Base-by-base conservation (phyloP, 1,284 basidiomycete species). In the Phylloporus sp. region DNA sequence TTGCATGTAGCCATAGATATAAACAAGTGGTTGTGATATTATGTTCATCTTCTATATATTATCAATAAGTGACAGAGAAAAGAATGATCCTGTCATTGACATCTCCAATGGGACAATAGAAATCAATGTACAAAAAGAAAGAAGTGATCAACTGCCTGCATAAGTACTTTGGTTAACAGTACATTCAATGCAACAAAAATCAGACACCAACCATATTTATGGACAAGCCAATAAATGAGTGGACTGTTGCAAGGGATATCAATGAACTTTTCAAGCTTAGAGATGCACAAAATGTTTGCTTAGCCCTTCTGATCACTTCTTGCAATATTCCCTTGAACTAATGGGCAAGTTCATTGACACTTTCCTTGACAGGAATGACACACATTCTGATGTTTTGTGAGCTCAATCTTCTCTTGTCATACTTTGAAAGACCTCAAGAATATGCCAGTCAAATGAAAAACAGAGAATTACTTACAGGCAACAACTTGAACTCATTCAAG, bases 401-500 rank as follows among this genome's bases (percentile, higher is more conserved):
- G 83, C 73, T 99, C 96, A 6, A 96, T 83, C 75, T 96, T 96
- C 78, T 97, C 86, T 78, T 88, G 86, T 61, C 84, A 82, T 24
- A 88, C 78, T 84, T 86, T 39, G 28, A 46, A 63, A 28, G 12
- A 46, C 18, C 13, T 1, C 12, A 26, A 49, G 22, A 47, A 34
- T 20, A 42, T 66, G 32, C 20, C 34, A 34, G 66, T 58, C 34
- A 34, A 29, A 46, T 11, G 11, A 52, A 4, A 2, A 32, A 20
- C 1, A 12, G 39, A 31, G 52, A 44, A 46, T 42, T 13, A 72
- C 86, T 72, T 50, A 94, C 96, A 2, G 96, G 97, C 46, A 98
- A 85, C 56, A 96, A 81, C 79, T 95, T 98, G 84, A 99, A 99
- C 80, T 99, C 97, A 72, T 98, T 96, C 3, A 94, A 96, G 18